Evolutionary conservation across 768 basidiomycete species (phyloP).

Genomic region (Hemileccinum rubropunctum): DNA sequence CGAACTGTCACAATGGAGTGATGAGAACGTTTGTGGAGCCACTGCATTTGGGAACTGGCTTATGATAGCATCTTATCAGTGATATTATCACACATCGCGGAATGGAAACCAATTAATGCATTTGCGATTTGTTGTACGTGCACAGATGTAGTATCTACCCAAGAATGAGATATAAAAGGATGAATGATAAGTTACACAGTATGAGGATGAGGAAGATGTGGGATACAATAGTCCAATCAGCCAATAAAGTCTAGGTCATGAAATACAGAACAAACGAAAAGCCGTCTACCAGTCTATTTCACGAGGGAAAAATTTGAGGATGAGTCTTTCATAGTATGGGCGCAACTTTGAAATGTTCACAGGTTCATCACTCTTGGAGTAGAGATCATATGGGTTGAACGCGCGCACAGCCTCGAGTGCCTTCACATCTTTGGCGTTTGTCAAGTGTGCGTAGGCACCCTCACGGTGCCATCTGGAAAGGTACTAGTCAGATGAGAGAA

Average conservation of each 20-base stretch:
- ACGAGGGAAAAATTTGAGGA: conserved; percentile 82
- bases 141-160: conserved; percentile 6
- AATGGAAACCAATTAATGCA: neutral
- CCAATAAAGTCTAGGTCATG: conserved; percentile 1
- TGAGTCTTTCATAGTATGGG: conserved; percentile 82
- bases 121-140: neutral
- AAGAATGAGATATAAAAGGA: conserved; percentile 1
- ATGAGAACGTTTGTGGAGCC: conserved; percentile 18
- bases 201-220: neutral
- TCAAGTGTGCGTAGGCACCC: conserved; percentile 77
- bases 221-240: conserved; percentile 5
- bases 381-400: conserved; percentile 94
- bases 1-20: neutral
- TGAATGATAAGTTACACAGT: conserved; percentile 15
- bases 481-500: conserved; percentile 1
- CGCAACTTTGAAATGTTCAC: conserved; percentile 59
- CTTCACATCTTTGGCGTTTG: conserved; percentile 63
- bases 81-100: neutral
- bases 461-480: conserved; percentile 77
- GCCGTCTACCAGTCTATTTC: conserved; percentile 70
- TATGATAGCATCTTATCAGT: conserved; percentile 26
- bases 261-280: neutral
- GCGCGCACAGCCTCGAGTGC: conserved; percentile 73
- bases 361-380: conserved; percentile 81
- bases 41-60: neutral